phyloP scores from a whole-genome alignment of 306 rosid genomes.

The Oxytropis ochrocephala region DNA sequence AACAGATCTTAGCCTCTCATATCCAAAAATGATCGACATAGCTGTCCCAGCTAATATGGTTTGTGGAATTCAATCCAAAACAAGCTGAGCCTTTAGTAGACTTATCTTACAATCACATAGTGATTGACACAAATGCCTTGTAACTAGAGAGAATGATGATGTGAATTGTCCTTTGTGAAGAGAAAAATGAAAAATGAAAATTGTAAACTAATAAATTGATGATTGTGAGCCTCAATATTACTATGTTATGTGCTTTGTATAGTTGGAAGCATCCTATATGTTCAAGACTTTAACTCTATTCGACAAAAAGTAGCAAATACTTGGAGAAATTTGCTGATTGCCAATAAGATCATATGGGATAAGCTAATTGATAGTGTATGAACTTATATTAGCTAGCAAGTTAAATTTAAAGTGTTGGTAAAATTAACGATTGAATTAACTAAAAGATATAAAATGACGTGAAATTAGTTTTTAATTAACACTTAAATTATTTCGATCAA shows the following conservation, averaged over 20 bases:
- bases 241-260: not conserved
- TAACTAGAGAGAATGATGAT: not conserved
- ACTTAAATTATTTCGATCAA: no score
- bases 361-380: no score
- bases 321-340: no score
- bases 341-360: no score
- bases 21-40: slow-evolving; percentile 86
- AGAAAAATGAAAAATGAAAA: slow-evolving; percentile 4
- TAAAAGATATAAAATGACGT: no score
- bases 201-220: slow-evolving; percentile 20
- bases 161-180: not conserved
- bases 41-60: slow-evolving; percentile 90
- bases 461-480: no score
- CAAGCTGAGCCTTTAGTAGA: slow-evolving; percentile 9
- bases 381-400: no score
- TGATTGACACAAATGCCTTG: not conserved
- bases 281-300: not conserved
- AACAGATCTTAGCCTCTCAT: slow-evolving; percentile 80
- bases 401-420: no score
- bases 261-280: not conserved
- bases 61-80: slow-evolving; percentile 71
- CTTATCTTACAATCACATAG: not conserved
- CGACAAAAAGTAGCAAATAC: no score
- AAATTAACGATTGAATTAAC: no score
- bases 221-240: not conserved